These are phyloP conservation scores for Colletotrichum gigasporum DNA, from an alignment of 2,329 filamentous ascomycete species.

Conservation along the genomic window DNA sequence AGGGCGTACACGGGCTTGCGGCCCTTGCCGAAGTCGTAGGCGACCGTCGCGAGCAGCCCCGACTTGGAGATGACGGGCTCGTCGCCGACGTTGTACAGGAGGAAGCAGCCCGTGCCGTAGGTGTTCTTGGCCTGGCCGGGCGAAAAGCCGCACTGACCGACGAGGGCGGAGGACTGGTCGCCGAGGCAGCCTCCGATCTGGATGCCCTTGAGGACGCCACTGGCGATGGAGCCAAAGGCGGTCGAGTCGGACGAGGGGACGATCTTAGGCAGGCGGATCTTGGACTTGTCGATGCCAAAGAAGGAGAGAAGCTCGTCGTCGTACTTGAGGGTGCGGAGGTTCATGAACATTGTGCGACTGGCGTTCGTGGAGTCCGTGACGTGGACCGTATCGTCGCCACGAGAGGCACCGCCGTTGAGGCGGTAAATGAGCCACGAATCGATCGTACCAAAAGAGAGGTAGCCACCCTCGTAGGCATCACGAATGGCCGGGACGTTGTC, in stretches of 20 bases:
- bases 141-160: conserved; percentile 85
- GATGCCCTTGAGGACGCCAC: conserved; percentile 73
- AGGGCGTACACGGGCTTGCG: conserved; percentile 77
- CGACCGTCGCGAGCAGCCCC: conserved; percentile 86
- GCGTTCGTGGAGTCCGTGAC: conserved; percentile 91
- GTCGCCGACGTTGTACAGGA: conserved; percentile 87
- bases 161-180: conserved; percentile 86
- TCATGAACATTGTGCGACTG: conserved; percentile 94
- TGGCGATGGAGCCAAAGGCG: conserved; percentile 74
- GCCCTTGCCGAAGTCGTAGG: conserved; percentile 78
- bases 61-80: conserved; percentile 87
- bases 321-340: conserved; percentile 82
- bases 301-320: conserved; percentile 81
- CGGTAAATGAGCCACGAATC: conserved; percentile 90
- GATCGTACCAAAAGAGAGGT: conserved; percentile 85
- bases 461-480: conserved; percentile 78
- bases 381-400: conserved; percentile 66
- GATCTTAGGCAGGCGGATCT: conserved; percentile 83
- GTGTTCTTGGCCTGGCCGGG: conserved; percentile 90
- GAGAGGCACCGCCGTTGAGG: conserved; percentile 77
- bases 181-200: conserved; percentile 86
- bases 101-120: conserved; percentile 89
- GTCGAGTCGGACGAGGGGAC: conserved; percentile 80
- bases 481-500: conserved; percentile 75
- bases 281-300: conserved; percentile 75